Evolutionary conservation across 2,329 filamentous ascomycete genomes (phyloP).

Genomic region (Dactylellina parvicollis): DNA sequence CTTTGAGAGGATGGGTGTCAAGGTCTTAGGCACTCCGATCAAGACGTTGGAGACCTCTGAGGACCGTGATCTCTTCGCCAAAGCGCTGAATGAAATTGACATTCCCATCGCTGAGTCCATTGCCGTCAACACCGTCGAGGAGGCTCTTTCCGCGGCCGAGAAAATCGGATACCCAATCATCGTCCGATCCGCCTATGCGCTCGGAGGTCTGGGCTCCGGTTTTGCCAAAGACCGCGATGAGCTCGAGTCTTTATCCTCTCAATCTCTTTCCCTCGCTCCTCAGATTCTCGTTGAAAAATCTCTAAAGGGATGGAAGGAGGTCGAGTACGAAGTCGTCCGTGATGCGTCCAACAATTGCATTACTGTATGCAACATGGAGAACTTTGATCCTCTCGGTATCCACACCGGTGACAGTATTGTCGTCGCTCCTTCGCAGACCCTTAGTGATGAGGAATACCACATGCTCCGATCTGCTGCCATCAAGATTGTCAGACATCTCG

Average conservation of each 20-base stretch:
- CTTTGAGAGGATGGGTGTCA: conserved; percentile 94
- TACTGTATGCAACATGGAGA: conserved; percentile 98
- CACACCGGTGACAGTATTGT: conserved; percentile 99
- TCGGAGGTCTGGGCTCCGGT: conserved; percentile 94
- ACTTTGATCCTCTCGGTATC: conserved; percentile 96
- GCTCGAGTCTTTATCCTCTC: conserved; percentile 89
- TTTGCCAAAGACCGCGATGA: conserved; percentile 96
- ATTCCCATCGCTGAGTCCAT: conserved; percentile 98
- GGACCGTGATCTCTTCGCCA: conserved; percentile 94
- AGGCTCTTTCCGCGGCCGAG: conserved; percentile 86
- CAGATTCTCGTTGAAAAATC: conserved; percentile 99
- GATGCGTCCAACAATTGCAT: conserved; percentile 99
- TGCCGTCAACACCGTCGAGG: conserved; percentile 88
- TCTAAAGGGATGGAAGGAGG: conserved; percentile 99
- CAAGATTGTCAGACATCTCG: conserved; percentile 96
- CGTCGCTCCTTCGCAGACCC: conserved; percentile 93
- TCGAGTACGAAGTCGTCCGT: conserved; percentile 97
- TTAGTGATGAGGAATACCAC: conserved; percentile 98
- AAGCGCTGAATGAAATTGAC: conserved; percentile 94
- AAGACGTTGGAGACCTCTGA: conserved; percentile 93
- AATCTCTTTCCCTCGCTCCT: conserved; percentile 89
- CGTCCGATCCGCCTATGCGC: conserved; percentile 93
- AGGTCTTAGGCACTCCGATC: conserved; percentile 93
- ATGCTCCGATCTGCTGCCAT: conserved; percentile 98
- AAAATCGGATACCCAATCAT: conserved; percentile 96